Base-by-base conservation (phyloP, 495 filamentous ascomycete genomes). In the Parmelia sp. region DNA sequence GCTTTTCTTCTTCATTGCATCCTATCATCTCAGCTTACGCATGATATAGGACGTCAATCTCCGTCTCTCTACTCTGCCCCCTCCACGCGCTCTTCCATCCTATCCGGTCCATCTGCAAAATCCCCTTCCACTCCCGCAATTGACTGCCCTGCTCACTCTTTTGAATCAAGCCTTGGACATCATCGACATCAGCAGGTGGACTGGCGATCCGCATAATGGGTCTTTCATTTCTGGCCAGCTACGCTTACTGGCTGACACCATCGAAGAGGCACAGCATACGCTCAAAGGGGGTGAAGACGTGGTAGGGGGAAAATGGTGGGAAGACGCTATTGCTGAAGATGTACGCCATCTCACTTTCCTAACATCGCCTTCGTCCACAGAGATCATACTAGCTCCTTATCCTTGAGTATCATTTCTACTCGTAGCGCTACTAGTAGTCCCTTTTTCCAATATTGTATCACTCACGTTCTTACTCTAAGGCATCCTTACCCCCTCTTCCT, bases 181-280 rank as follows among this genome's bases (percentile, higher is more conserved):
- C 63, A 83, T 95, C 25, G 85, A 88, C 70, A 84, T 92, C 29
- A 90, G 88, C 62, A 83, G 84, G 27, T 88, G 83, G 75, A 87
- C 86, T 40, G 79, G 85, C 39, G 78, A 87, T 71, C 73, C 78
- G 56, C 75, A 78, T 61, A 78, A 84, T 72, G 78, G 82, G 7
- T 71, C 82, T 49, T 93, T 93, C 72, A 89, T 96, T 58, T 84
- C 88, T 39, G 83, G 88, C 47, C 91, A 95, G 74, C 78, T 96
- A 49, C 87, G 84, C 40, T 80, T 96, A 42, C 81, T 97, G 45
- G 79, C 86, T 51, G 88, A 89, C 59, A 86, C 89, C 47, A 84
- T 96, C 68, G 71, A 82, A 56, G 90, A 95, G 74, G 89, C 91
- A 7, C 71, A 78, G 11, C 67, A 77, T 21, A 72, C 83, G 5